Evolutionary conservation across 371 early-diverging fungal genomes (phyloP), one percentile per base, ranked within the genome.

Genomic region (Gilbertella persicaria): DNA sequence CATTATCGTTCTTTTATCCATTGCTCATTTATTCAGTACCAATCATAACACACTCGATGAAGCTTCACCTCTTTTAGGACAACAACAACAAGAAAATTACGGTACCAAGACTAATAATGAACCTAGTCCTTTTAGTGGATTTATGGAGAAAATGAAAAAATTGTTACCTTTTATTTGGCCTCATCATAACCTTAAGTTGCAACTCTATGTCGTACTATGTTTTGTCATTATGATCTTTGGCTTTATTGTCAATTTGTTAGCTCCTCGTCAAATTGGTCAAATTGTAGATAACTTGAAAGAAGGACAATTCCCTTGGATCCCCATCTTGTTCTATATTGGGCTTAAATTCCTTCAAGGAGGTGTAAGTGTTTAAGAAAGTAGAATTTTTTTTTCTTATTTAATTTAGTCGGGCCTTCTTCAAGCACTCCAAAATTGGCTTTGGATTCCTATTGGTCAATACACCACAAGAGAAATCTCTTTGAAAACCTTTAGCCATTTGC

Each of bases 361-460:
- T 39, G 87, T 72, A 63, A 56, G 62, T 54, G 3, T 20, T 10
- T 7, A 44, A 28, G 20, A 30, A 30, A 33, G 33, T 28, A 62
- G 28, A 17, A 33, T 2, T 14, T 16, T 37, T 21, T 20, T 45
- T 58, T 45, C 35, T 49, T 6, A 16, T 25, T 42, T 43, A 26
- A n/a, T 26, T 21, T 53, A 71, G 64, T 65, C 87, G 17, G 97
- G 97, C 28, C 61, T 94, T 9, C 66, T 95, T 35, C 84, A 86
- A 48, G 81, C 87, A 0, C 36, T 88, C 19, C 94, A 95, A 68
- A 87, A 82, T 53, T 79, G 86, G 52, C 63, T 89, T 7, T 97
- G 95, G 95, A 89, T 95, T 30, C 96, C 95, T 3, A 87, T 97
- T 9, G 87, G 90, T 6, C 95, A 92, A 74, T 90, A 80, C 67